phyloP scores from a whole-genome alignment of 306 rosid species.

The Senna tora region DNA sequence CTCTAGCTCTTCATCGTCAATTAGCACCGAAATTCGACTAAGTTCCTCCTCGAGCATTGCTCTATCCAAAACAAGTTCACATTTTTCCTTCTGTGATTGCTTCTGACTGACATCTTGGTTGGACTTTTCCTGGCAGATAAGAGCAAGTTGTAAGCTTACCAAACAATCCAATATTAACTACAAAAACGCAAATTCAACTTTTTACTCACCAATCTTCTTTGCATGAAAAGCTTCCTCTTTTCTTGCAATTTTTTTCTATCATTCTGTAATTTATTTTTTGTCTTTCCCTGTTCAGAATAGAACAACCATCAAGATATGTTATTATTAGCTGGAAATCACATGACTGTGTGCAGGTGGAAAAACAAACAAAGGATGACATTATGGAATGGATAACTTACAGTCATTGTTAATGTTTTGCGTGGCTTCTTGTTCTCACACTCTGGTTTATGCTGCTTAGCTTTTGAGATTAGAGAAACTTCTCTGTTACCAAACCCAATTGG shows the following conservation, averaged over 20 bases:
- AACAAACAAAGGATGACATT: slow-evolving; percentile 24
- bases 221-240: slow-evolving; percentile 53
- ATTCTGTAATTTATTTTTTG: slow-evolving; percentile 52
- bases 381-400: slow-evolving; percentile 50
- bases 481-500: slow-evolving; percentile 55
- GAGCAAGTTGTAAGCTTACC: slow-evolving; percentile 27
- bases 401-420: slow-evolving; percentile 36
- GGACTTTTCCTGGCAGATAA: slow-evolving; percentile 60
- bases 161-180: slow-evolving; percentile 32
- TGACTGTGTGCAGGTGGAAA: slow-evolving; percentile 24
- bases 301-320: slow-evolving; percentile 28
- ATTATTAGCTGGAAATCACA: slow-evolving; percentile 26
- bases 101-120: slow-evolving; percentile 44
- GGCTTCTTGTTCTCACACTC: slow-evolving; percentile 49
- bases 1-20: slow-evolving; percentile 95
- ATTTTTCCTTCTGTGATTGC: slow-evolving; percentile 51
- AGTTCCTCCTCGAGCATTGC: slow-evolving; percentile 48
- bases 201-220: slow-evolving; percentile 61
- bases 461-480: slow-evolving; percentile 43
- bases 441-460: slow-evolving; percentile 40
- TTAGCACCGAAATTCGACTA: slow-evolving; percentile 58
- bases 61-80: slow-evolving; percentile 71
- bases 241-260: slow-evolving; percentile 58
- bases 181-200: slow-evolving; percentile 19
- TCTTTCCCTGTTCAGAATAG: slow-evolving; percentile 61